Conservation (phyloP, 164 flowering plant genomes). For the Warburgia ugandensis region DNA sequence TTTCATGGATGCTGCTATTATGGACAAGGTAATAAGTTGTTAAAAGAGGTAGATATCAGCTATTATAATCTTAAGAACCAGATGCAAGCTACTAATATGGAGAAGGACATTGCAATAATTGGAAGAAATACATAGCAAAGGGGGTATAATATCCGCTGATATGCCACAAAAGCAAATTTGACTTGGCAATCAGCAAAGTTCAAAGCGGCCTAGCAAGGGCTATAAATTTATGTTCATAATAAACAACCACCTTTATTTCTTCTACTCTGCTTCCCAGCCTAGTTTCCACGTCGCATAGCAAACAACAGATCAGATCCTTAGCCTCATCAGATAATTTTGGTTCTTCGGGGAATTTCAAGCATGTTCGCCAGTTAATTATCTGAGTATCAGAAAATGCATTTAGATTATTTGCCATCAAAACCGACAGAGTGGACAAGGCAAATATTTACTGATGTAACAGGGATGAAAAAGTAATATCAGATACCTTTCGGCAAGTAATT, state of each 20-base stretch:
- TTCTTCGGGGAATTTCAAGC: conserved; percentile 87
- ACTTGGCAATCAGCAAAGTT: too few species aligned
- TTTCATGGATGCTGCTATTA: too few species aligned
- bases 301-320: conserved; percentile 66
- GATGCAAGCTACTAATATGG: too few species aligned
- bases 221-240: too few species aligned
- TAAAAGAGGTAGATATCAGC: too few species aligned
- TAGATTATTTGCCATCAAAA: conserved; percentile 5
- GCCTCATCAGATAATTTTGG: conserved; percentile 71
- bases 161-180: too few species aligned
- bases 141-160: too few species aligned
- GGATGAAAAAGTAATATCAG: not conserved
- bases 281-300: conserved; percentile 79
- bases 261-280: conserved; percentile 76
- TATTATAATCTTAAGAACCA: too few species aligned
- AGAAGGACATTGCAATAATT: too few species aligned
- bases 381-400: conserved; percentile 23
- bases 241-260: conserved; percentile 74
- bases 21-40: too few species aligned
- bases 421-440: not conserved
- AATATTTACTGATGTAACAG: not conserved
- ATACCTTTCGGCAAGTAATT: conserved; percentile 83
- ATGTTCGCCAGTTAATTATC: conserved; percentile 87
- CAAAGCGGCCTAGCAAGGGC: too few species aligned
- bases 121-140: too few species aligned